Evolutionary conservation across 331 rosid genomes (phyloP).

Genomic region (Quercus tomentella): DNA sequence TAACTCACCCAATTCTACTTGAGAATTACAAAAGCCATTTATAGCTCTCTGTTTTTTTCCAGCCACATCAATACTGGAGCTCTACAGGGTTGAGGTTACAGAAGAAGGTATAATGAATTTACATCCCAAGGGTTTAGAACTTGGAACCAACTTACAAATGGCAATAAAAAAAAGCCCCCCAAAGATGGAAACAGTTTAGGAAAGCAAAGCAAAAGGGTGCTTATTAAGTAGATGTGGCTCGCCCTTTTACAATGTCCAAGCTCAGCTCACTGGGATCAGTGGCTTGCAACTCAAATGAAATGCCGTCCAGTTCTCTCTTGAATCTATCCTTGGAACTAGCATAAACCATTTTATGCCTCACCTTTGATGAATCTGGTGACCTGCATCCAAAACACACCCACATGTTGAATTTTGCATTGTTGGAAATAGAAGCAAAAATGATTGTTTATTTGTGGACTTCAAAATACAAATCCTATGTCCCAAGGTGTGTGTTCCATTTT

Average conservation of each 20-base stretch:
- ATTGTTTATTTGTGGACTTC: no score
- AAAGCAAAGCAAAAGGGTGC: neutral
- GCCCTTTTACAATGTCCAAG: conserved; percentile 72
- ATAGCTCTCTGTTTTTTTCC: no score
- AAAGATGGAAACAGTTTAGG: conserved; percentile 17
- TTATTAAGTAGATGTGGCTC: conserved; percentile 38
- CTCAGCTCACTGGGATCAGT: conserved; percentile 97
- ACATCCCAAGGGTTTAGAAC: neutral
- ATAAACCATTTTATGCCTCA: conserved; percentile 94
- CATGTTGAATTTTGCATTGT: no score
- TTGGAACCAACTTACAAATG: conserved; percentile 22
- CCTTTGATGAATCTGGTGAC: conserved; percentile 75
- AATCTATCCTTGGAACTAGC: conserved; percentile 94
- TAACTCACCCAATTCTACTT: no score
- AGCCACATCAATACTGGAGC: no score
- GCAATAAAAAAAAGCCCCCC: conserved; percentile 17
- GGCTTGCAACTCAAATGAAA: conserved; percentile 82
- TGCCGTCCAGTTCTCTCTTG: conserved; percentile 87
- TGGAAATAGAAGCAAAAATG: no score
- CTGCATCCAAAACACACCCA: conserved; percentile 24
- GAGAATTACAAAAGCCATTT: no score
- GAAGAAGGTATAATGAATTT: neutral
- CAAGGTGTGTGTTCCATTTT: no score
- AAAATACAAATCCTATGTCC: no score
- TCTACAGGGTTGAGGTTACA: neutral